Base-by-base conservation (phyloP, 1,284 basidiomycete species). In the Volvariella surrecta region DNA sequence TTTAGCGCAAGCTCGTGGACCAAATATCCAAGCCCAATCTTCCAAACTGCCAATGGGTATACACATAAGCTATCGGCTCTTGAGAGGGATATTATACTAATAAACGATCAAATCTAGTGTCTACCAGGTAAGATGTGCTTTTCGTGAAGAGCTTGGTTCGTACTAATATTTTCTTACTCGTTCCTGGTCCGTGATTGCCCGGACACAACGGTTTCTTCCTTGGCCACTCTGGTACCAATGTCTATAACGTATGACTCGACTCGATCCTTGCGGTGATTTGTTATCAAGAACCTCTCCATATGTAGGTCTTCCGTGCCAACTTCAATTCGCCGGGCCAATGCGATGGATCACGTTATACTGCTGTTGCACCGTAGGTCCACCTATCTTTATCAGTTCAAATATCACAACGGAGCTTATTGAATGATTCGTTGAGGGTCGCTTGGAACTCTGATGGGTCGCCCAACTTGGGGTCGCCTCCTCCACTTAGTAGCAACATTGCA, bases 171-270 rank as follows among this genome's bases (percentile, higher is more conserved):
- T 11, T 28, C 24, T 28, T 6, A 28, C 24, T 6, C 24, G 24
- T 28, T 28, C 6, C 6, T 28, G 24, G 11, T 6, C 24, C 11
- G 11, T 18, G 30, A 44, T 40, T 60, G 55, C 63, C 63, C 37
- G 63, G 62, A 1, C 62, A 64, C 46, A 61, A 60, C 32, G 58
- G 55, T 2, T 63, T 62, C 49, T 64, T 62, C 55, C 43, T 52
- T 19, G 58, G 59, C 39, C 56, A 62, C 1, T 58, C 54, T 20
- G 59, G 58, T 7, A 53, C 53, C 31, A 44, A 62, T 28, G 59
- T 60, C 17, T 61, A 53, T 48, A 64, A 56, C 32, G 61, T 63
- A 37, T 8, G 50, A 7, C 15, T 15, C 9, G 6, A 6, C 24
- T 6, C 11, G 11, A n/a, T n/a, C n/a, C n/a, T 28, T 11, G 24